Conservation (phyloP, 345 rosid species). For the Combretum micranthum region DNA sequence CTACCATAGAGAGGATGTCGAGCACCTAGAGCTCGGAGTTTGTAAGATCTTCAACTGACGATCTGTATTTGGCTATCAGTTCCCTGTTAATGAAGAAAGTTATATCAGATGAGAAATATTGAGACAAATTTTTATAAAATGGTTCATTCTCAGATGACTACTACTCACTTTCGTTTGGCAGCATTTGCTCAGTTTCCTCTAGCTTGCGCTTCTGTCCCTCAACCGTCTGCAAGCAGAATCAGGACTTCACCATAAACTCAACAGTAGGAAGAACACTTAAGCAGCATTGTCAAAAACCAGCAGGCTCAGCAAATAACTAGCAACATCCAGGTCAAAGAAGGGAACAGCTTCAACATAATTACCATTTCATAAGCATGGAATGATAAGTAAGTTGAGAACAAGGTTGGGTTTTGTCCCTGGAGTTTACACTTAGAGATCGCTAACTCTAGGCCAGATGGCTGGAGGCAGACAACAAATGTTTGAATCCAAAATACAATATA, state of each 20-base stretch:
- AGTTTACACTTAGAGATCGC: no score
- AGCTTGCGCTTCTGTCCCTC: conserved; percentile 65
- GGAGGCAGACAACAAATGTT: no score
- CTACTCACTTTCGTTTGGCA: conserved; percentile 48
- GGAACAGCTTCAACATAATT: no score
- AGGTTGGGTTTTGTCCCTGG: no score
- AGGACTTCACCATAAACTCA: background rate
- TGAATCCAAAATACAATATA: no score
- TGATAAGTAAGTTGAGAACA: no score
- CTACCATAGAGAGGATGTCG: conserved; percentile 6
- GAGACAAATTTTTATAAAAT: conserved; percentile 2
- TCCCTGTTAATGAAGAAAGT: conserved; percentile 38
- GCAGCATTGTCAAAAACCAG: no score
- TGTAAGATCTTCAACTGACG: conserved; percentile 54
- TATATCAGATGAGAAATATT: background rate
- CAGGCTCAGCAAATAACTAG: no score
- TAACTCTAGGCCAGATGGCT: no score
- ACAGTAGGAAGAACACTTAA: no score
- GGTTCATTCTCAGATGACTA: background rate
- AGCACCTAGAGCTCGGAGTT: conserved; percentile 38
- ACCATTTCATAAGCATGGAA: no score
- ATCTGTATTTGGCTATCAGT: conserved; percentile 48
- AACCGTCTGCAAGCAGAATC: conserved; percentile 43
- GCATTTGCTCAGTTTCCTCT: conserved; percentile 55
- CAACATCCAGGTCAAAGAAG: no score